These are phyloP conservation scores for Neostapfia colusana DNA, from an alignment of 176 grass and related monocot genomes.

Conservation along the genomic window DNA sequence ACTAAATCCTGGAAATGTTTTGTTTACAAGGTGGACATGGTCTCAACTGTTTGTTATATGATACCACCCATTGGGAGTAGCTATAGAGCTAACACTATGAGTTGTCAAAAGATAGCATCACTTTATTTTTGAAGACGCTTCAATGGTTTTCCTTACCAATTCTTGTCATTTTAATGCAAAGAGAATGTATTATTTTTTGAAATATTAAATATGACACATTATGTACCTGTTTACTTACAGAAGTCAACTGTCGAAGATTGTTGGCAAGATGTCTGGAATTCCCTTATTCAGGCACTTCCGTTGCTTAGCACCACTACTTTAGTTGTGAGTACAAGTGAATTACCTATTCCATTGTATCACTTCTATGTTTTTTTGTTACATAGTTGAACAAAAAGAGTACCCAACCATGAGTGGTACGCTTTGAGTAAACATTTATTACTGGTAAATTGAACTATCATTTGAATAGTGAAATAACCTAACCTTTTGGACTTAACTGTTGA, in stretches of 20 bases:
- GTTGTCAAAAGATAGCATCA: background rate
- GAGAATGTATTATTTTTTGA: background rate
- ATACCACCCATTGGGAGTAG: background rate
- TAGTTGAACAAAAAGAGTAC: background rate
- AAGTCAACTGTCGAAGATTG: constrained; percentile 58
- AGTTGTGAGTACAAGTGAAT: constrained; percentile 59
- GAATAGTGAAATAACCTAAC: background rate
- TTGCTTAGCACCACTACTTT: constrained; percentile 56
- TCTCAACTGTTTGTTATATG: background rate
- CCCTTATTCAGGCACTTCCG: constrained; percentile 67
- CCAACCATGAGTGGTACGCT: background rate
- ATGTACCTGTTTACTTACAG: constrained; percentile 49
- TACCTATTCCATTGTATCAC: constrained; percentile 25
- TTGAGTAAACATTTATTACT: constrained; percentile 14
- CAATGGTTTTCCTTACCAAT: constrained; percentile 20
- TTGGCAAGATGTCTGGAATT: constrained; percentile 93
- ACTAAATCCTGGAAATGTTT: background rate
- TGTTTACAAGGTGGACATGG: background rate
- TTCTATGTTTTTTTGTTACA: constrained; percentile 7
- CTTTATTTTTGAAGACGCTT: constrained; percentile 17
- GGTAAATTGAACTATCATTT: constrained; percentile 12
- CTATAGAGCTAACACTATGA: background rate
- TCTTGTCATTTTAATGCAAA: background rate
- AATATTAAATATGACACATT: background rate
- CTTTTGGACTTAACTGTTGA: background rate